These are phyloP conservation scores for Fusarium fujikuroi DNA, from an alignment of 2,329 filamentous ascomycete species.

Conservation along the genomic window DNA sequence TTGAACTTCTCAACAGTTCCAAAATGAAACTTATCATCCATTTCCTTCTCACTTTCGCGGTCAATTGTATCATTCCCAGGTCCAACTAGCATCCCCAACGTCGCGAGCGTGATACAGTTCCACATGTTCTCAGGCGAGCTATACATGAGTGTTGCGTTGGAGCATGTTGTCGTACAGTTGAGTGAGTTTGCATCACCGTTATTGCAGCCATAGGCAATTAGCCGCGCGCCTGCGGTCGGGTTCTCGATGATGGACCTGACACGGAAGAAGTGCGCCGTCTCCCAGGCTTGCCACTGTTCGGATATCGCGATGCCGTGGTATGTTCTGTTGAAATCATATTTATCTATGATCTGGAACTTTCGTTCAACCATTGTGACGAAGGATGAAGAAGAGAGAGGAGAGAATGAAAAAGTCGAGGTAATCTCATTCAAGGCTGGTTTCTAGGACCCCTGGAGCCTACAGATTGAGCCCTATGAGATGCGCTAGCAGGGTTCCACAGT, in stretches of 20 bases:
- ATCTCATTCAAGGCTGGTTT: not conserved
- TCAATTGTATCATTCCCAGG: too few relatives aligned
- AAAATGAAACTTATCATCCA: too few relatives aligned
- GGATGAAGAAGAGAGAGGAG: not conserved
- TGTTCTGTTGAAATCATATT: not conserved
- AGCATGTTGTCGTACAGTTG: not conserved
- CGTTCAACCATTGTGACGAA: not conserved
- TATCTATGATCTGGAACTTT: not conserved
- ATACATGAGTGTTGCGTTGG: not conserved
- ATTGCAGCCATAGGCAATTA: not conserved
- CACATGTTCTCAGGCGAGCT: too few relatives aligned
- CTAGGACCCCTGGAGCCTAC: not conserved
- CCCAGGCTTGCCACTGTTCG: conserved; percentile 5
- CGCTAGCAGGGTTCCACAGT: not conserved
- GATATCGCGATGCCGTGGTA: not conserved
- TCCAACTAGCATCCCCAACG: too few relatives aligned
- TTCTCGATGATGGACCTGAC: not conserved
- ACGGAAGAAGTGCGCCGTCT: not conserved
- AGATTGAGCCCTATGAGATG: not conserved
- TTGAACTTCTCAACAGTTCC: too few relatives aligned
- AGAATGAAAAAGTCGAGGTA: not conserved
- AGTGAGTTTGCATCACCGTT: not conserved
- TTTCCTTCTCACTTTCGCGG: too few relatives aligned
- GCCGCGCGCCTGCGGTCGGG: not conserved
- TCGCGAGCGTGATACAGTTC: too few relatives aligned